A percentile compares a stretch with the other conserved stretches of the same genome.
Conservation (phyloP, 768 basidiomycete genomes). For the Tricholoma bakamatsutake region DNA sequence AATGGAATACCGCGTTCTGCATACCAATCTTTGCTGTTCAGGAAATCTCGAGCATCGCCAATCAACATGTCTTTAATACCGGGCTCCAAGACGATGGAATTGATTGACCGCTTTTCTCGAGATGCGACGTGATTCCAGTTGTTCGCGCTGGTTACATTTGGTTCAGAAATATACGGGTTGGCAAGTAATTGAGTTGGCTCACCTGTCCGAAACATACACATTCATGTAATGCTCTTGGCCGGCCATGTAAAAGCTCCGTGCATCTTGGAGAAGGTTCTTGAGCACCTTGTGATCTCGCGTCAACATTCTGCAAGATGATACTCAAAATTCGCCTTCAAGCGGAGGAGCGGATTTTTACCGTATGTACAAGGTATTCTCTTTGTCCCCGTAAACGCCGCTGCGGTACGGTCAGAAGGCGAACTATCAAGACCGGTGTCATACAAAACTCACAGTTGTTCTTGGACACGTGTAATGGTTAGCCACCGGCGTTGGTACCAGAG, state of each 20-base stretch:
- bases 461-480: slow-evolving; percentile 18
- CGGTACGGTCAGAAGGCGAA: not conserved
- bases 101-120: slow-evolving; percentile 49
- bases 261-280: slow-evolving; percentile 36
- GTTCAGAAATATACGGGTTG: not conserved
- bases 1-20: slow-evolving; percentile 61
- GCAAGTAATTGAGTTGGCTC: not conserved
- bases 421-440: not conserved
- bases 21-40: slow-evolving; percentile 56
- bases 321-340: not conserved
- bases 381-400: slow-evolving; percentile 10
- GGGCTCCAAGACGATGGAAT: slow-evolving; percentile 54
- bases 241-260: slow-evolving; percentile 30
- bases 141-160: slow-evolving; percentile 14
- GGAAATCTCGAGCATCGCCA: slow-evolving; percentile 55
- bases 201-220: slow-evolving; percentile 39
- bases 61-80: slow-evolving; percentile 53
- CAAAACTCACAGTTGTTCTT: slow-evolving; percentile 6
- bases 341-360: slow-evolving; percentile 3
- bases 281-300: slow-evolving; percentile 33
- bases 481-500: slow-evolving; percentile 29
- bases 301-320: slow-evolving; percentile 29
- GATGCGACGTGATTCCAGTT: slow-evolving; percentile 46
- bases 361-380: slow-evolving; percentile 12
- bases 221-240: slow-evolving; percentile 35